Evolutionary conservation across 1,139 yeast genomes (phyloP), one percentile per base, ranked within the genome.

Genomic region (Arxiozyma telluris): DNA sequence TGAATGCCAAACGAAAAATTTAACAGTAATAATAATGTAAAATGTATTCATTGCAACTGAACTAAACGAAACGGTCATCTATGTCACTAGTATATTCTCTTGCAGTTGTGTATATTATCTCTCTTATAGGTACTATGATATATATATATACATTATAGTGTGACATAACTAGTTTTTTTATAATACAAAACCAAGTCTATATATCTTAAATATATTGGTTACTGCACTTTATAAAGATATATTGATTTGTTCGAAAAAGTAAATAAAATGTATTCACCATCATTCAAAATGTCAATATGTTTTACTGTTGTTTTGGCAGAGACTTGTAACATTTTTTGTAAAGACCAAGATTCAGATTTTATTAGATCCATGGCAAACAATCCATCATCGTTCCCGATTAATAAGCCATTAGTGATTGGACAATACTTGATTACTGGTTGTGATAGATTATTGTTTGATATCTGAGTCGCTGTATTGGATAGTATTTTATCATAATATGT

Each of bases 341-440:
- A 71, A 52, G 58, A 53, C 62, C 71, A 67, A 25, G 67, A 71
- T 11, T 66, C 68, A 1, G 77, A 77, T 4, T 66, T 64, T 12
- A 61, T 58, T 25, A 77, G 67, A 63, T 83, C 85, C 11, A 83
- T 60, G 0, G 88, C 93, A 18, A 84, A 67, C 0, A 72, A 58
- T 0, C 94, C 95, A 60, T 82, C 88, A 61, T 86, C 94, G 9
- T 89, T 84, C 50, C 81, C 75, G 0, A 84, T 74, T 84, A 93
- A 81, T 0, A 85, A 56, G 0, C 93, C 93, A 47, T 61, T 61
- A 17, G 58, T 57, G 17, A 64, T 72, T 25, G 56, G 61, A 50
- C 76, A 63, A 77, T 79, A 74, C 18, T 65, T 58, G 2, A 85
- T 65, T 18, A 74, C 64, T 0, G 89, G 80, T 56, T 75, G 79